Percentiles rank a stretch among this genome's conserved stretches.
phyloP scores from a whole-genome alignment of 805 yeast species.

The Starmerella sirachaensis region DNA sequence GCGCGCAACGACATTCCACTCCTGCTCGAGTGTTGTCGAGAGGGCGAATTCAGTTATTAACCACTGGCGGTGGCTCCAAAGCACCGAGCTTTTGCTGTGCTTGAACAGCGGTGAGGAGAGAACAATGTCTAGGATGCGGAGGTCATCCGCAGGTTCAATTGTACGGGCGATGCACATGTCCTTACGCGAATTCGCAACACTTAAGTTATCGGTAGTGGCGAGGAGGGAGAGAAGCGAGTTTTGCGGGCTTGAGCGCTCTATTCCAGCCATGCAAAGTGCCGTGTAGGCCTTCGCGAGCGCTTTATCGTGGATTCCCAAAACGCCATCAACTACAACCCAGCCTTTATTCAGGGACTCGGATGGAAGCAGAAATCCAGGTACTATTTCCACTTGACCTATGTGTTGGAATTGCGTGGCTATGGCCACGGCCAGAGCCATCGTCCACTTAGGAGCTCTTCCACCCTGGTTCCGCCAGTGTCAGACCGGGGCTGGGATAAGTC shows the following conservation, averaged over 20 bases:
- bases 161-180: constrained; percentile 12
- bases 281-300: constrained; percentile 16
- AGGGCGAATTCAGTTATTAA: constrained; percentile 12
- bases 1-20: constrained; percentile 25
- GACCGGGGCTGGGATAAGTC: neutral
- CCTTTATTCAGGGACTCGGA: neutral
- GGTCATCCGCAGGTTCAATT: constrained; percentile 17
- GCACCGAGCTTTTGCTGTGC: constrained; percentile 31
- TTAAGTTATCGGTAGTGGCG: constrained; percentile 26
- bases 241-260: constrained; percentile 1
- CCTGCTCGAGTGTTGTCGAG: constrained; percentile 14
- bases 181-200: constrained; percentile 25
- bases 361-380: constrained; percentile 14
- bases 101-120: constrained; percentile 28
- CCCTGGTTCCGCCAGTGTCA: neutral
- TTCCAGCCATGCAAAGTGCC: constrained; percentile 5
- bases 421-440: constrained; percentile 11
- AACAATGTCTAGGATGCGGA: constrained; percentile 23
- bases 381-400: constrained; percentile 11
- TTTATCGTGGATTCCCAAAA: constrained; percentile 22
- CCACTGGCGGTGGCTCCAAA: constrained; percentile 32
- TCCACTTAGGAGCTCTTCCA: too few relatives aligned
- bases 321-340: constrained; percentile 17
- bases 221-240: constrained; percentile 22
- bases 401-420: constrained; percentile 1